Percentiles rank a stretch among this genome's conserved stretches.
Conservation (phyloP, 441 rosid genomes). For the Croton laevigatus region DNA sequence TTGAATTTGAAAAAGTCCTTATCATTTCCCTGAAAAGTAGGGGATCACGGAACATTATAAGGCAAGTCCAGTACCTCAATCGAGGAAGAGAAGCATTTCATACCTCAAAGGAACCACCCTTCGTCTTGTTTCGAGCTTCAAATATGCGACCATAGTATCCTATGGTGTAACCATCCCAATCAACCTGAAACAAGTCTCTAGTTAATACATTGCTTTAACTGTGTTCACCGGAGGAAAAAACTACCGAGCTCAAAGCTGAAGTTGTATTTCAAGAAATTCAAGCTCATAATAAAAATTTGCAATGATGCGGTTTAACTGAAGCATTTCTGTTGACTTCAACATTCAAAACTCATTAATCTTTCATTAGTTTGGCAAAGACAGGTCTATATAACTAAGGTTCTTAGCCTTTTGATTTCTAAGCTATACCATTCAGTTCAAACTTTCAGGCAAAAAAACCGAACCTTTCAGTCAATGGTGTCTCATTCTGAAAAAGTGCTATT, state of each 20-base stretch:
- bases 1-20: slow-evolving; percentile 83
- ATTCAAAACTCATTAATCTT: not conserved
- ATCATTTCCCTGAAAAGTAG: slow-evolving; percentile 71
- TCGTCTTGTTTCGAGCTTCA: slow-evolving; percentile 98
- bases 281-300: not conserved
- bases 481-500: not conserved
- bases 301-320: not conserved
- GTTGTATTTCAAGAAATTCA: not conserved
- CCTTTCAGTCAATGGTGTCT: not conserved
- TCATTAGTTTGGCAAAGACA: not conserved
- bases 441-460: not conserved
- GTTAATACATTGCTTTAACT: slow-evolving; percentile 18
- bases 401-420: not conserved
- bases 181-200: slow-evolving; percentile 50
- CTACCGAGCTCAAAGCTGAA: not conserved
- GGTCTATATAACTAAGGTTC: not conserved
- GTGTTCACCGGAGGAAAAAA: slow-evolving; percentile 2
- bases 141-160: slow-evolving; percentile 98
- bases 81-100: slow-evolving; percentile 19
- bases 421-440: not conserved
- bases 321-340: not conserved
- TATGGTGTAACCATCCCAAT: slow-evolving; percentile 97
- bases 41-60: slow-evolving; percentile 15
- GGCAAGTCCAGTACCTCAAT: slow-evolving; percentile 10
- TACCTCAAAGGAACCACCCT: slow-evolving; percentile 97